Percentiles rank a stretch among this genome's conserved stretches.
Evolutionary conservation across 768 basidiomycete species (phyloP).

Genomic region (Kwoniella dejecticola): DNA sequence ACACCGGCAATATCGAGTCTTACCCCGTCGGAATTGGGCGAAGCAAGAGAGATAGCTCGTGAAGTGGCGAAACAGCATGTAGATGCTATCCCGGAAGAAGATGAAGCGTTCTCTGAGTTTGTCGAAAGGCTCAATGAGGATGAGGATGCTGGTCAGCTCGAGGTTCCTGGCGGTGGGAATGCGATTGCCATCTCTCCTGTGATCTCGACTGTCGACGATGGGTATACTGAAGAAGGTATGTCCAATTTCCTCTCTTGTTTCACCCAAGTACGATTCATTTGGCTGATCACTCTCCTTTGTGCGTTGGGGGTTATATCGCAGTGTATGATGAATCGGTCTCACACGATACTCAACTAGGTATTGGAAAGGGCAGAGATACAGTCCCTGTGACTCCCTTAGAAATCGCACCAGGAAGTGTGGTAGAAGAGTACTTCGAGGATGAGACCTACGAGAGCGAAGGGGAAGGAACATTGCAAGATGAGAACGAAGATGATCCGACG

Average conservation of each 20-base stretch:
- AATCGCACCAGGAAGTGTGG: not conserved
- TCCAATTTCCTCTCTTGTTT: no score
- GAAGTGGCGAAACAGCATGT: not conserved
- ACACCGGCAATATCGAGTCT: constrained; percentile 9
- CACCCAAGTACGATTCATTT: no score
- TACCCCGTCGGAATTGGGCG: not conserved
- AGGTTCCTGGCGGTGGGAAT: not conserved
- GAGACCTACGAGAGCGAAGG: constrained; percentile 1
- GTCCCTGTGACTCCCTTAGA: constrained; percentile 13
- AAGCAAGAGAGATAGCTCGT: not conserved
- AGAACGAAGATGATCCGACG: constrained; percentile 23
- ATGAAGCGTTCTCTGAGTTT: constrained; percentile 12
- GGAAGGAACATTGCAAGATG: constrained; percentile 12
- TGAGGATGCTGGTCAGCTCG: constrained; percentile 11
- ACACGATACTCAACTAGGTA: not conserved
- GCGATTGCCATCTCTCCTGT: constrained; percentile 5
- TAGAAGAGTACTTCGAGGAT: not conserved
- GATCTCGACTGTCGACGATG: constrained; percentile 9
- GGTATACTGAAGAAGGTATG: constrained; percentile 2
- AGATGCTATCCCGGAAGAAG: constrained; percentile 12
- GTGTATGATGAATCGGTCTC: not conserved
- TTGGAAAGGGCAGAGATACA: constrained; percentile 5
- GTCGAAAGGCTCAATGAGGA: not conserved
- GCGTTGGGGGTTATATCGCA: no score
- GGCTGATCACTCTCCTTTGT: not conserved